Conservation (phyloP, 345 rosid species). For the Lepidium africanum region DNA sequence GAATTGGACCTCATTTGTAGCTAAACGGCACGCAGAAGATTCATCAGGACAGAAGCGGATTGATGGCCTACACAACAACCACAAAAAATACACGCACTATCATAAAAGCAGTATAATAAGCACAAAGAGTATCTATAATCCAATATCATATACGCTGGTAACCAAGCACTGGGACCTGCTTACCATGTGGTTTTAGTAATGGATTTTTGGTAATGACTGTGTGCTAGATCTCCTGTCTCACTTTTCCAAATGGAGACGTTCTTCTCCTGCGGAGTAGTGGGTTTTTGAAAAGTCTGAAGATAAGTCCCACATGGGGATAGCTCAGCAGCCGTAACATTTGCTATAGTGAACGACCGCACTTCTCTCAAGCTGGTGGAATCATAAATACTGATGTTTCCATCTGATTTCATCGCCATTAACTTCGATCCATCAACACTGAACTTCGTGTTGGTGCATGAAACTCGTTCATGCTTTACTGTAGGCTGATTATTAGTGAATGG, state of each 20-base stretch:
- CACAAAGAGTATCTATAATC: background rate
- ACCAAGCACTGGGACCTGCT: background rate
- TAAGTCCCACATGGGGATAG: conserved; percentile 77
- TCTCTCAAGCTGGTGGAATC: conserved; percentile 52
- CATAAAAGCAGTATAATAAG: background rate
- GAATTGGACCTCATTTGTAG: conserved; percentile 85
- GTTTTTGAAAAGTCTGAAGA: conserved; percentile 83
- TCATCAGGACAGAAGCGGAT: conserved; percentile 74
- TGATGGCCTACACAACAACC: conserved; percentile 59
- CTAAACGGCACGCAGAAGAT: conserved; percentile 72
- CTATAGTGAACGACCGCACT: conserved; percentile 51
- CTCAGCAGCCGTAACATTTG: conserved; percentile 49
- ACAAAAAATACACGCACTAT: background rate
- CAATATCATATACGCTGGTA: background rate
- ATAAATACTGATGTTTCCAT: conserved; percentile 47
- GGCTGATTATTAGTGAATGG: conserved; percentile 65
- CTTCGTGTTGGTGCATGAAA: conserved; percentile 50
- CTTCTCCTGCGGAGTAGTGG: conserved; percentile 69
- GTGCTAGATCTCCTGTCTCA: conserved; percentile 59
- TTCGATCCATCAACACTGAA: conserved; percentile 76
- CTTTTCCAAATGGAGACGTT: conserved; percentile 62
- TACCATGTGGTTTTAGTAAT: conserved; percentile 81
- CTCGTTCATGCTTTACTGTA: conserved; percentile 44
- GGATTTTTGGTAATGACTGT: conserved; percentile 67
- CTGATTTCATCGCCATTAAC: conserved; percentile 56